These are phyloP conservation scores for Apiospora phragmitis DNA, from an alignment of 2,329 filamentous ascomycete species.

Conservation along the genomic window DNA sequence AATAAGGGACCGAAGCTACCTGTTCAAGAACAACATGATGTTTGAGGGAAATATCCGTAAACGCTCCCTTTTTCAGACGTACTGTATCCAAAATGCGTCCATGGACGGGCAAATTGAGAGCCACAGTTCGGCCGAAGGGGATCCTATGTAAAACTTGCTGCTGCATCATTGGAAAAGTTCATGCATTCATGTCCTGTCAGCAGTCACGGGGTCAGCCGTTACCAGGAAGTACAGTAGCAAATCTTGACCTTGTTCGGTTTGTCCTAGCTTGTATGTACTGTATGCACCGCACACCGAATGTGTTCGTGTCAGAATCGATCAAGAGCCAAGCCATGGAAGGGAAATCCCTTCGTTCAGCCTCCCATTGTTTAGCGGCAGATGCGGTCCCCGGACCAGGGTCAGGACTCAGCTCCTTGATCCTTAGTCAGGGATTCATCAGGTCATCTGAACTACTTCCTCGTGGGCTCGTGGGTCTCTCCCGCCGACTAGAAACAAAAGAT, in stretches of 20 bases:
- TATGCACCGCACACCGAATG: neutral
- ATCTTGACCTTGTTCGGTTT: neutral
- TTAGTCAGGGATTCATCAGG: neutral
- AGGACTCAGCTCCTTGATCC: neutral
- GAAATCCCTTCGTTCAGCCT: neutral
- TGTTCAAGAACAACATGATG: neutral
- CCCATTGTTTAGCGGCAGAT: neutral
- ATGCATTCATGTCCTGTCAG: neutral
- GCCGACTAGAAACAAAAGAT: neutral
- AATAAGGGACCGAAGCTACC: neutral
- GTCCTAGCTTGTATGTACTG: too few species aligned
- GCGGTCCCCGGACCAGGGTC: neutral
- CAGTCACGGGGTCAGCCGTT: neutral
- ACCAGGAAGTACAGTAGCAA: neutral
- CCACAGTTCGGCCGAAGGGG: slow-evolving; percentile 2
- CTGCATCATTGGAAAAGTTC: neutral
- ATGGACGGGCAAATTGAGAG: neutral
- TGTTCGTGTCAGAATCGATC: neutral
- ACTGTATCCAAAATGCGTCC: neutral
- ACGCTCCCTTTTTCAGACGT: neutral
- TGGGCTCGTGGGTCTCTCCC: neutral
- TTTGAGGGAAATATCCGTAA: neutral
- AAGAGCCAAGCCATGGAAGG: neutral
- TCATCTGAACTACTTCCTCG: neutral
- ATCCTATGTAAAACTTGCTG: neutral